Conservation (phyloP, 805 yeast species). For the Candida arabinofermentans region DNA sequence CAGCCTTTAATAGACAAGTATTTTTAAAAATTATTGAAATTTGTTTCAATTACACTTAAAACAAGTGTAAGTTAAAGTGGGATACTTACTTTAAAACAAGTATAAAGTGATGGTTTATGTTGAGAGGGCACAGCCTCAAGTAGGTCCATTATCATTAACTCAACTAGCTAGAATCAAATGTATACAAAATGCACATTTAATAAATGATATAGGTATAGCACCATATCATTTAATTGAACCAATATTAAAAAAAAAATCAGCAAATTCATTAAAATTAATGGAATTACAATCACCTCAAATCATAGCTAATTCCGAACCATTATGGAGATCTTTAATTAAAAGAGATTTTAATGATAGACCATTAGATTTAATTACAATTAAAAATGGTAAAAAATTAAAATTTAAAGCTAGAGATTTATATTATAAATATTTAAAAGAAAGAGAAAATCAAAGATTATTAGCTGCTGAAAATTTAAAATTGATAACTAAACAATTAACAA, state of each 20-base stretch:
- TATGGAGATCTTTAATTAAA: conserved; percentile 43
- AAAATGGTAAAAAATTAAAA: conserved; percentile 14
- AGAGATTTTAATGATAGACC: conserved; percentile 49
- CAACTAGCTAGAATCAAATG: conserved; percentile 28
- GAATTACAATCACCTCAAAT: conserved; percentile 43
- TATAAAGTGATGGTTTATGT: conserved; percentile 14
- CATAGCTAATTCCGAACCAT: conserved; percentile 36
- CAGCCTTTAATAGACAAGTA: too few species aligned
- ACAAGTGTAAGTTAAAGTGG: too few species aligned
- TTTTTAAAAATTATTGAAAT: too few species aligned
- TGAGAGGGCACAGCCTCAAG: conserved; percentile 17
- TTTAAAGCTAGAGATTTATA: conserved; percentile 39
- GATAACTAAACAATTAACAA: conserved; percentile 36
- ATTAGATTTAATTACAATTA: conserved; percentile 9
- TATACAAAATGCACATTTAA: conserved; percentile 28
- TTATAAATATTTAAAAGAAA: conserved; percentile 35
- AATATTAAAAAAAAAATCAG: conserved; percentile 39
- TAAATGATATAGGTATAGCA: conserved; percentile 30
- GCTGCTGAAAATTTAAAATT: conserved; percentile 42
- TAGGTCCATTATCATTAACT: conserved; percentile 23
- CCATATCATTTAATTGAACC: conserved; percentile 48
- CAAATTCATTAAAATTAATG: conserved; percentile 38
- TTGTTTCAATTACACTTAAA: too few species aligned
- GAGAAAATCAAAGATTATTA: conserved; percentile 39
- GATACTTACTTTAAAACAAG: not conserved